Evolutionary conservation across 768 basidiomycete species (phyloP).

Genomic region (Paxillus rubicundulus): DNA sequence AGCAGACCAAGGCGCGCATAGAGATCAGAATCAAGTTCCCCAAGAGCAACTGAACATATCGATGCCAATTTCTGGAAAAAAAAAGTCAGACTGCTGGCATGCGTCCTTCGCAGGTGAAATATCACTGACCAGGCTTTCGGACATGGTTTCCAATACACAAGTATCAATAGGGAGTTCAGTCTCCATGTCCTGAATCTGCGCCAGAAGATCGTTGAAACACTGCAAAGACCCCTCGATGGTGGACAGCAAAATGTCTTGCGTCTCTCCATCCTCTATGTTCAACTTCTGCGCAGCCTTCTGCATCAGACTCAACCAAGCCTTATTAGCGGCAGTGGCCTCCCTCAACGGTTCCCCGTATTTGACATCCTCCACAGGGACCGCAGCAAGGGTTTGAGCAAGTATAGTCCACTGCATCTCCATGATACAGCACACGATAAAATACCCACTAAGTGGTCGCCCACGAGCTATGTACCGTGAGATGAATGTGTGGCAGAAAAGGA

Average conservation of each 20-base stretch:
- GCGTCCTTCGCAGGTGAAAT: background rate
- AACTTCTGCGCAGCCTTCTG: constrained; percentile 43
- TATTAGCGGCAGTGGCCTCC: constrained; percentile 83
- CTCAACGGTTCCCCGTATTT: constrained; percentile 29
- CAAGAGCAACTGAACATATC: constrained; percentile 71
- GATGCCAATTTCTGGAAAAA: constrained; percentile 74
- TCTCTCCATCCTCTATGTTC: constrained; percentile 38
- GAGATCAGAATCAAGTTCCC: constrained; percentile 65
- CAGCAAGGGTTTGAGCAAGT: constrained; percentile 65
- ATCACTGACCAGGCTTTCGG: constrained; percentile 72
- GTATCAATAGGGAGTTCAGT: constrained; percentile 75
- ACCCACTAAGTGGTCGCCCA: constrained; percentile 79
- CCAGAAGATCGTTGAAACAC: constrained; percentile 72
- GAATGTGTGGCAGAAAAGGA: constrained; percentile 65
- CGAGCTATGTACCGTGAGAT: constrained; percentile 71
- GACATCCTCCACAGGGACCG: constrained; percentile 32
- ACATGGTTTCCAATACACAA: constrained; percentile 93
- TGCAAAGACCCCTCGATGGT: constrained; percentile 65
- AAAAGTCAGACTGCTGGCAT: background rate
- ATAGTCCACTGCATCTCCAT: constrained; percentile 85
- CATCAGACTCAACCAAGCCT: constrained; percentile 72
- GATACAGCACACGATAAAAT: constrained; percentile 87
- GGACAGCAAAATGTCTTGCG: constrained; percentile 40
- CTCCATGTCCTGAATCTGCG: constrained; percentile 83
- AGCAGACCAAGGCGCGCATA: constrained; percentile 69